phyloP scores from a whole-genome alignment of 2,329 filamentous ascomycete species.

The Monosporascus sp. region DNA sequence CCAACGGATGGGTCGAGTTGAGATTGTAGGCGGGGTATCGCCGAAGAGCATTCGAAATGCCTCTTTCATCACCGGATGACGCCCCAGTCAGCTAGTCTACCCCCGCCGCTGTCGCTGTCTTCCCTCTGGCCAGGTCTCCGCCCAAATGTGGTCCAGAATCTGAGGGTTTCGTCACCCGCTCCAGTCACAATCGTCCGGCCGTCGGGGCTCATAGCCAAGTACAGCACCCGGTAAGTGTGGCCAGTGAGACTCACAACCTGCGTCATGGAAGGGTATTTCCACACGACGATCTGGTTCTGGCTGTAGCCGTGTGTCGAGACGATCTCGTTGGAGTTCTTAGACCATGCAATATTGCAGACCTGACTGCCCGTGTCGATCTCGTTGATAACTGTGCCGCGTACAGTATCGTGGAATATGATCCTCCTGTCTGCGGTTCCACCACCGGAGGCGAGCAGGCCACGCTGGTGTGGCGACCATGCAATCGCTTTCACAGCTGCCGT shows the following conservation, averaged over 20 bases:
- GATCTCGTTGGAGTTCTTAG: constrained; percentile 94
- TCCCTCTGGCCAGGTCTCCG: constrained; percentile 69
- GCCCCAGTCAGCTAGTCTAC: constrained; percentile 71
- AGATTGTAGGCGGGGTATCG: neutral
- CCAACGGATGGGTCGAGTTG: neutral
- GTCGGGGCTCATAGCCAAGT: constrained; percentile 95
- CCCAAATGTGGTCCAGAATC: constrained; percentile 96
- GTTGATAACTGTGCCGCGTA: constrained; percentile 73
- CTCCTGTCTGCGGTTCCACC: constrained; percentile 92
- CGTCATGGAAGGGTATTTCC: constrained; percentile 98
- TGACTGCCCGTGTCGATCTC: constrained; percentile 96
- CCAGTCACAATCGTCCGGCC: constrained; percentile 91
- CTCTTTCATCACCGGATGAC: constrained; percentile 60
- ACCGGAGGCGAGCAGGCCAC: constrained; percentile 87
- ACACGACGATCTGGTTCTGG: constrained; percentile 97
- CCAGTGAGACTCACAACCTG: constrained; percentile 93
- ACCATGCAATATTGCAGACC: constrained; percentile 98
- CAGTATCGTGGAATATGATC: constrained; percentile 97
- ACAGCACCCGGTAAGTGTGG: constrained; percentile 93
- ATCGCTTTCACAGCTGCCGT: constrained; percentile 96
- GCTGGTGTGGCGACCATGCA: constrained; percentile 94
- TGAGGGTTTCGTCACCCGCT: constrained; percentile 88
- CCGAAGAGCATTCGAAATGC: neutral
- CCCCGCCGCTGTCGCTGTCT: constrained; percentile 55
- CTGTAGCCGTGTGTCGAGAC: constrained; percentile 96